Conservation (phyloP, 2,329 filamentous ascomycete genomes). For the Stachybotrys chlorohalonatus region DNA sequence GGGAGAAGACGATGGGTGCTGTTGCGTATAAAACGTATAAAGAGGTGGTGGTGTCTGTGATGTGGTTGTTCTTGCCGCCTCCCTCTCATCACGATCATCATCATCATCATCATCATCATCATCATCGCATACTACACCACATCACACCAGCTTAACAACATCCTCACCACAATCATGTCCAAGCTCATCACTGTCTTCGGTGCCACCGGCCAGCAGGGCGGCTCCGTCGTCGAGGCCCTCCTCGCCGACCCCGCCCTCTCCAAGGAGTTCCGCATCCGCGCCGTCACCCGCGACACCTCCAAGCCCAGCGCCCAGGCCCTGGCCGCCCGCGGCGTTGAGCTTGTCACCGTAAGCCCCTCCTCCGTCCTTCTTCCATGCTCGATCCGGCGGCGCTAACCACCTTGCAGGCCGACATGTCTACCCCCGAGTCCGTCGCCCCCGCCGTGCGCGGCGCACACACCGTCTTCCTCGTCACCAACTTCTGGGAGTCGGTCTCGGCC, state of each 20-base stretch:
- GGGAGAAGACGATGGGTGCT: no score
- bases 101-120: neutral
- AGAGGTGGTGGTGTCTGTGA: neutral
- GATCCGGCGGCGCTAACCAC: constrained; percentile 2
- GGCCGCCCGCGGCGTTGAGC: constrained; percentile 29
- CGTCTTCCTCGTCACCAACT: constrained; percentile 32
- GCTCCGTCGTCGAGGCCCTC: constrained; percentile 33
- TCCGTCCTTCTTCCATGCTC: neutral
- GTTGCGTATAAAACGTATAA: neutral
- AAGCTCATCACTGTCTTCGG: constrained; percentile 35
- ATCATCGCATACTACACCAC: neutral
- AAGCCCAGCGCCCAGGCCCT: constrained; percentile 30
- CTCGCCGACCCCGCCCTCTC: constrained; percentile 36
- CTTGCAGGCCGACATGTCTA: constrained; percentile 31
- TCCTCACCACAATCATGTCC: constrained; percentile 17
- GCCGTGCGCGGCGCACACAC: constrained; percentile 33
- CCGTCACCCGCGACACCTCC: constrained; percentile 34
- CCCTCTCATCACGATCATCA: neutral
- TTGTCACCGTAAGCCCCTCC: constrained; percentile 24
- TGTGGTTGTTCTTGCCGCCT: neutral
- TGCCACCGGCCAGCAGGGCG: constrained; percentile 40
- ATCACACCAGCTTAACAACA: neutral
- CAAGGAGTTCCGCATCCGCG: constrained; percentile 34
- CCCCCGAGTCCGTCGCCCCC: constrained; percentile 20
- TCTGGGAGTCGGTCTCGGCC: constrained; percentile 22